Evolutionary conservation across 176 grass and related monocot species (phyloP), one percentile per base, ranked within the genome.

Genomic region (Musa itinerans): DNA sequence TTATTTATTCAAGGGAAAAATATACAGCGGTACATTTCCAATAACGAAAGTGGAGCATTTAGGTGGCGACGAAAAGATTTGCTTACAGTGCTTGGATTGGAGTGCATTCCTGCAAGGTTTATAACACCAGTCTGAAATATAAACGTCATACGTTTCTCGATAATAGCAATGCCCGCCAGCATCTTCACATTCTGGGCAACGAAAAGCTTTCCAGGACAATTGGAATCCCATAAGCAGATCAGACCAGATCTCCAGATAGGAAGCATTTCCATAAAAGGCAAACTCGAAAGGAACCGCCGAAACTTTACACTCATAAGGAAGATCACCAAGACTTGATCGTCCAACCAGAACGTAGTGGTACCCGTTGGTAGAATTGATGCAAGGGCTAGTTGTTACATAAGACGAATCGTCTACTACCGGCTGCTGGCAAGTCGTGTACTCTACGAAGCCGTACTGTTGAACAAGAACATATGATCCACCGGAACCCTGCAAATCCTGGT

Each of bases 401-500:
- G 12, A 48, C 1, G 11, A 13, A 17, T 68, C 6, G 43, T 68
- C n/a, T n/a, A n/a, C 8, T 13, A 15, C 65, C 27, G 27, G 65
- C 13, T 48, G 65, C 65, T 1, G 24, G 65, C 65, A 68, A 9
- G 6, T 68, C 26, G 8, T 1, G 34, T 43, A 1, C 1, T 23
- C 2, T 29, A 29, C 27, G 2, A 29, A 29, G 27, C 27, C 27
- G 27, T 27, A 0, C 27, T 2, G 27, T 27, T 2, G 27, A 27
- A 27, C 1, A 27, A 27, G 2, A 27, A 2, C 2, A 27, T 34
- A 34, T 34, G 29, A 34, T 34, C 3, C 29, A 34, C 3, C 29
- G 29, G 0, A 34, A 34, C 0, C 3, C 3, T 0, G 0, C 29
- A 34, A 34, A 34, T 34, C 29, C 3, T 0, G 29, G 29, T 0